These are phyloP conservation scores for Tuber melanosporum DNA, from an alignment of 495 filamentous ascomycete species.

Conservation along the genomic window DNA sequence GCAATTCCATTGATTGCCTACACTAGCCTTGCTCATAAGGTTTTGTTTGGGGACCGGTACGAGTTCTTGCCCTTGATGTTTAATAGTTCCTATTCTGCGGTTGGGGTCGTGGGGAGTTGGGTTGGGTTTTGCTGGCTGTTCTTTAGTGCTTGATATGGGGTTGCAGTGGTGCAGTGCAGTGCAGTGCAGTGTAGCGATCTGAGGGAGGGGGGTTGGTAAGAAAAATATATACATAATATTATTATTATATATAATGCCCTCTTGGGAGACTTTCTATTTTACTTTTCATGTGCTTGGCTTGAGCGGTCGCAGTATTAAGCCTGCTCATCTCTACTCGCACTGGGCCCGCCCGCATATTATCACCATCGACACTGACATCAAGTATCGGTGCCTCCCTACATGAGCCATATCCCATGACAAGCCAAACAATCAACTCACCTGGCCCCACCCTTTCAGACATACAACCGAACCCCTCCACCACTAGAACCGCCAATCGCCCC, in stretches of 20 bases:
- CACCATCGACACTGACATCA: background rate
- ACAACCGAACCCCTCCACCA: background rate
- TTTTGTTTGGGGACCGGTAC: slow-evolving; percentile 73
- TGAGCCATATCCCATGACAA: background rate
- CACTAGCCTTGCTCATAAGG: slow-evolving; percentile 71
- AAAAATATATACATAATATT: background rate
- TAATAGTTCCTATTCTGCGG: slow-evolving; percentile 85
- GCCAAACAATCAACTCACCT: background rate
- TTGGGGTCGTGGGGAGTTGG: slow-evolving; percentile 97
- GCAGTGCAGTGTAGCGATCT: background rate
- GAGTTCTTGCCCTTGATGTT: slow-evolving; percentile 97
- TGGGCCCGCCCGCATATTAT: background rate
- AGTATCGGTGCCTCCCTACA: background rate
- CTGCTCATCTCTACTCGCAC: background rate
- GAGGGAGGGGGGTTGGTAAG: background rate
- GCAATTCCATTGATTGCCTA: slow-evolving; percentile 86
- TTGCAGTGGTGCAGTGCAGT: background rate
- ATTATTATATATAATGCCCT: background rate
- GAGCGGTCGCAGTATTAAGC: background rate
- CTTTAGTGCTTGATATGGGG: slow-evolving; percentile 58
- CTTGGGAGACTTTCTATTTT: background rate
- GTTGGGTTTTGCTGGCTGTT: slow-evolving; percentile 90
- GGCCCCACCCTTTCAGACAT: background rate
- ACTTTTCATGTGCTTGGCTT: background rate
- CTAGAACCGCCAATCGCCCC: background rate